Evolutionary conservation across 345 rosid species (phyloP).

Genomic region (Brassica incana): DNA sequence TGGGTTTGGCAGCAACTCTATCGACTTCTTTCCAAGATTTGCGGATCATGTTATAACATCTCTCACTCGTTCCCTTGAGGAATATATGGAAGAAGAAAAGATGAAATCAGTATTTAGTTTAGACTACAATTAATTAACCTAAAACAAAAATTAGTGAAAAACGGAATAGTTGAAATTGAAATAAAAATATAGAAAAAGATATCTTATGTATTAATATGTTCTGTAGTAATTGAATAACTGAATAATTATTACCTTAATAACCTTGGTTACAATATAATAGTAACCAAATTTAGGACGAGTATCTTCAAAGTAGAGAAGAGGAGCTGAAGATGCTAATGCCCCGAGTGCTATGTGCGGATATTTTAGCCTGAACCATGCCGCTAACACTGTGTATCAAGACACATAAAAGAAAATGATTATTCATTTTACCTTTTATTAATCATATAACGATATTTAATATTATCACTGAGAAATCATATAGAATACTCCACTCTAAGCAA

Average conservation of each 20-base stretch:
- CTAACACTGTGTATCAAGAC: conserved; percentile 49
- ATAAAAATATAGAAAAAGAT: not conserved
- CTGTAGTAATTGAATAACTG: not conserved
- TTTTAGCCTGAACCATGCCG: conserved; percentile 69
- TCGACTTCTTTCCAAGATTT: conserved; percentile 62
- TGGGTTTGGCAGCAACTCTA: conserved; percentile 46
- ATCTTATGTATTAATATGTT: not conserved
- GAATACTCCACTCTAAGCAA: not conserved
- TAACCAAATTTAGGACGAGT: conserved; percentile 51
- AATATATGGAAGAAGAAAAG: not conserved
- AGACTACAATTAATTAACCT: not conserved
- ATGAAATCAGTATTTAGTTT: not conserved
- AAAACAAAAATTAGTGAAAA: not conserved
- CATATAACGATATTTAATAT: not conserved
- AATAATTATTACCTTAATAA: conserved; percentile 43
- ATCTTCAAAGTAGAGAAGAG: conserved; percentile 55
- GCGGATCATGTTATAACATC: conserved; percentile 53
- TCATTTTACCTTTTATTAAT: not conserved
- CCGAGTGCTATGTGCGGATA: conserved; percentile 65
- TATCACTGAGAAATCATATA: not conserved
- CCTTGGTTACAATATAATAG: conserved; percentile 50
- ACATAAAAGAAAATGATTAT: not conserved
- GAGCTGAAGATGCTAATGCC: conserved; percentile 76
- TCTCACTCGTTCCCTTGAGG: conserved; percentile 59
- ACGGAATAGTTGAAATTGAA: not conserved